Evolutionary conservation across 2,329 filamentous ascomycete genomes (phyloP), one percentile per base, ranked within the genome.

Genomic region (Alternaria brassicae): DNA sequence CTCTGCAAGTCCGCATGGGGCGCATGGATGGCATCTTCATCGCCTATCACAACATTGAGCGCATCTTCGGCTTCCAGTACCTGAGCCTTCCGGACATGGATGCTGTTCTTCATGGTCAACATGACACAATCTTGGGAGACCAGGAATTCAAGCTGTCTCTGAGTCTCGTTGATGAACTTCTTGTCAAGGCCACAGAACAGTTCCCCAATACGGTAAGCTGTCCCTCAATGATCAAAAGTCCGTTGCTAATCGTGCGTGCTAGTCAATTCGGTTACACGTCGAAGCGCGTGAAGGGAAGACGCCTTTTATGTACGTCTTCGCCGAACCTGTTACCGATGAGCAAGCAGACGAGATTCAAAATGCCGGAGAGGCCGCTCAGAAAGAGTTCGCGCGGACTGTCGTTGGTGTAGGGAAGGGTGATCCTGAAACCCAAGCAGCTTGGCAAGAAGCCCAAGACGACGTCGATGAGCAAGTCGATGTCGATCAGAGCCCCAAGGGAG

Each of bases 11-110:
- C 27, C 91, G 95, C 42, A 96, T 99, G 87, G 95, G 96, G 17
- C 89, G 93, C 49, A 99, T 99, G 96, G 94, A 99, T 74, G 95
- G 95, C 53, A 97, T 98, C 49, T 99, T 98, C 73, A 91, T 98
- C 21, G 95, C 95, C 2, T 99, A 89, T 75, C 95, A 99, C 81
- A 99, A 99, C 75, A 91, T 93, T 2, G 85, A 93, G 78, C 90
- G 93, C 55, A 96, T 99, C 49, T 99, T 99, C 74, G 95, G 95
- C 6, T 99, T 99, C 77, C 95, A 99, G 78, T 99, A 99, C 75
- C 85, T 99, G 60, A 89, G 88, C 59, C 80, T 98, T 13, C 76
- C 86, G 4, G 95, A 99, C 73, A 93, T 99, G 90, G 95, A 99
- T 75, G 75, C 84, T n/a, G 86, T 92, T 0, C 79, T 99, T n/a